Conservation (phyloP, 139 green algal species). For the Chlorella sp. region DNA sequence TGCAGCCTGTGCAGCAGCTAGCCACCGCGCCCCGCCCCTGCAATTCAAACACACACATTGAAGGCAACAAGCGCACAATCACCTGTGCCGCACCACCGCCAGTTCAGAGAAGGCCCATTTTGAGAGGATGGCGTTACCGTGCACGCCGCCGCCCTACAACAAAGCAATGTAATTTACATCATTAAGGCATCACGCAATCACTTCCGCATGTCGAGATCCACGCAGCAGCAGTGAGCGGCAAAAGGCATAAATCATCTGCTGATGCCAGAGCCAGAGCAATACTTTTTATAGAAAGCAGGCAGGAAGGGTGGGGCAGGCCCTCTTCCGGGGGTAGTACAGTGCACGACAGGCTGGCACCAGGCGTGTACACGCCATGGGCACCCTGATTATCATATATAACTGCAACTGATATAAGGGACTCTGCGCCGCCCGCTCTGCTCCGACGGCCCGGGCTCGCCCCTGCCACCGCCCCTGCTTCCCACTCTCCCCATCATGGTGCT, state of each 20-base stretch:
- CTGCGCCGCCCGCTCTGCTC: too few relatives aligned
- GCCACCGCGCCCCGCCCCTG: too few relatives aligned
- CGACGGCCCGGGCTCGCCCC: too few relatives aligned
- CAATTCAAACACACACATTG: not conserved
- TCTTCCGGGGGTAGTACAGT: not conserved
- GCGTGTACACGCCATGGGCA: too few relatives aligned
- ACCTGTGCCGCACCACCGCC: constrained; percentile 59
- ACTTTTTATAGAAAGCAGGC: not conserved
- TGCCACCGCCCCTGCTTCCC: too few relatives aligned
- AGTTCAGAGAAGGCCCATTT: constrained; percentile 66
- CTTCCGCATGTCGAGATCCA: not conserved
- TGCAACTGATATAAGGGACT: too few relatives aligned
- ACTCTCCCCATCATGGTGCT: too few relatives aligned
- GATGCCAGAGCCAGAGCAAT: too few relatives aligned
- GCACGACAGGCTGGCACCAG: not conserved
- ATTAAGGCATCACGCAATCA: too few relatives aligned
- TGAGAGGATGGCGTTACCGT: constrained; percentile 87
- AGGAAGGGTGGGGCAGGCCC: not conserved
- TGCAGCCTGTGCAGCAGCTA: too few relatives aligned
- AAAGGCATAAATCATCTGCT: too few relatives aligned
- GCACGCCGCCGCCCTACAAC: constrained; percentile 82
- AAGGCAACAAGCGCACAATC: not conserved
- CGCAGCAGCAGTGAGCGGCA: not conserved
- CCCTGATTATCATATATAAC: too few relatives aligned
- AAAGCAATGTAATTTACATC: not conserved